These are phyloP conservation scores for Monosporozyma servazzii DNA, from an alignment of 805 yeast genomes.

Conservation along the genomic window DNA sequence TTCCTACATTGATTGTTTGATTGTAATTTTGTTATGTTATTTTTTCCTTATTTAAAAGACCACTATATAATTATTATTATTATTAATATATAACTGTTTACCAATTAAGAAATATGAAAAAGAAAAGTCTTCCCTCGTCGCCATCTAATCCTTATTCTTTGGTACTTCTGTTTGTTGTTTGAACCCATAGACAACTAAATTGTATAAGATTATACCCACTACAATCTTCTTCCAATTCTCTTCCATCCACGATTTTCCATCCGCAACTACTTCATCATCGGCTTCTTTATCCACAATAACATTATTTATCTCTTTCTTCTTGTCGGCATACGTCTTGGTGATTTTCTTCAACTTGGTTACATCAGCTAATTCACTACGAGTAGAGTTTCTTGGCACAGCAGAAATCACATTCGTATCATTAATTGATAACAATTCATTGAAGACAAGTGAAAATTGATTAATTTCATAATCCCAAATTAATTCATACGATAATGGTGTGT, in stretches of 20 bases:
- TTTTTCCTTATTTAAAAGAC: background rate
- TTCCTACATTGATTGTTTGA: background rate
- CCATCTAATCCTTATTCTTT: background rate
- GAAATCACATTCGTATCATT: constrained; percentile 12
- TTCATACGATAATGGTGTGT: constrained; percentile 19
- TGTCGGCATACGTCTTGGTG: constrained; percentile 27
- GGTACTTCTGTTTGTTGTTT: background rate
- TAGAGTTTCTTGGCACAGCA: constrained; percentile 10
- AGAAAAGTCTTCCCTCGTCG: background rate
- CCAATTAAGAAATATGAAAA: background rate
- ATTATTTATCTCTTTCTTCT: constrained; percentile 13
- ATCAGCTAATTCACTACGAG: constrained; percentile 16
- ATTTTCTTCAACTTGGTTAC: constrained; percentile 20
- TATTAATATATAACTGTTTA: too few species aligned
- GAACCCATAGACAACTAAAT: constrained; percentile 4
- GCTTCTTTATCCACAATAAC: constrained; percentile 6
- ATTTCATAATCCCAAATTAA: constrained; percentile 12
- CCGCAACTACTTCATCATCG: constrained; percentile 13
- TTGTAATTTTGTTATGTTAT: background rate
- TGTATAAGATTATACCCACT: constrained; percentile 21
- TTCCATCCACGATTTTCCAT: constrained; percentile 17
- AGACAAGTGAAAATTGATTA: constrained; percentile 16
- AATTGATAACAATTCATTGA: constrained; percentile 3
- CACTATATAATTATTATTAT: too few species aligned
- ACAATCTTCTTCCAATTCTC: constrained; percentile 27